Conservation (phyloP, 2,329 filamentous ascomycete genomes). For the Fusarium guadeloupense region DNA sequence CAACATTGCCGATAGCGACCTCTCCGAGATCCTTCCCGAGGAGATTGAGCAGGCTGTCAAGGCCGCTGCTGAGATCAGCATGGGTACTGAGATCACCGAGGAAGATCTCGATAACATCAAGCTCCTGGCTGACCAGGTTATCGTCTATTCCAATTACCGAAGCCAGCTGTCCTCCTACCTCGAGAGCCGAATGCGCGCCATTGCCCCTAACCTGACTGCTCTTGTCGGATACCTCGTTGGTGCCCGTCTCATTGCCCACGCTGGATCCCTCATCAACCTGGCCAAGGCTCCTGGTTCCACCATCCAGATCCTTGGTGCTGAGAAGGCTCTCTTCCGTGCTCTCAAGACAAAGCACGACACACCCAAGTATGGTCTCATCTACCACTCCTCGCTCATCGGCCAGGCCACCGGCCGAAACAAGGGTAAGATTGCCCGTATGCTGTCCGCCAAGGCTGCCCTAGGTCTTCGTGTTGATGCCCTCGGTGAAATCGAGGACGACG, state of each 20-base stretch:
- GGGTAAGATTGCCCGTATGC: conserved; percentile 97
- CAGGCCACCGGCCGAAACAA: conserved; percentile 99
- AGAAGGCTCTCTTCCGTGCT: conserved; percentile 98
- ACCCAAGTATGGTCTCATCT: conserved; percentile 96
- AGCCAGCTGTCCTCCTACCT: conserved; percentile 89
- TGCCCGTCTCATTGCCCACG: conserved; percentile 92
- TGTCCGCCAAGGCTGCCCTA: conserved; percentile 91
- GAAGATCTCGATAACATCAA: conserved; percentile 95
- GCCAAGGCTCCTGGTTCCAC: conserved; percentile 96
- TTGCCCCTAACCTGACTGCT: conserved; percentile 93
- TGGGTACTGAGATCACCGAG: conserved; percentile 96
- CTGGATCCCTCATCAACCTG: conserved; percentile 91
- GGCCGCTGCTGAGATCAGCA: conserved; percentile 93
- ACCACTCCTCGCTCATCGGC: conserved; percentile 91
- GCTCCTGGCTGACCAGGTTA: conserved; percentile 90
- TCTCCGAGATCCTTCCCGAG: conserved; percentile 91
- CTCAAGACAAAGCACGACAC: conserved; percentile 99
- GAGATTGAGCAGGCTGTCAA: conserved; percentile 94
- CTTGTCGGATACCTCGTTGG: conserved; percentile 94
- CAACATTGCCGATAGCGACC: conserved; percentile 78
- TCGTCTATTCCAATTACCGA: conserved; percentile 91
- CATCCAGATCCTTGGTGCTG: conserved; percentile 96
- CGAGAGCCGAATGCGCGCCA: conserved; percentile 92
- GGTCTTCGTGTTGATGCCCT: conserved; percentile 91
- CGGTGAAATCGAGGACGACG: conserved; percentile 65